Conservation (phyloP, 1,284 basidiomycete genomes). For the Ganoderma sp. region DNA sequence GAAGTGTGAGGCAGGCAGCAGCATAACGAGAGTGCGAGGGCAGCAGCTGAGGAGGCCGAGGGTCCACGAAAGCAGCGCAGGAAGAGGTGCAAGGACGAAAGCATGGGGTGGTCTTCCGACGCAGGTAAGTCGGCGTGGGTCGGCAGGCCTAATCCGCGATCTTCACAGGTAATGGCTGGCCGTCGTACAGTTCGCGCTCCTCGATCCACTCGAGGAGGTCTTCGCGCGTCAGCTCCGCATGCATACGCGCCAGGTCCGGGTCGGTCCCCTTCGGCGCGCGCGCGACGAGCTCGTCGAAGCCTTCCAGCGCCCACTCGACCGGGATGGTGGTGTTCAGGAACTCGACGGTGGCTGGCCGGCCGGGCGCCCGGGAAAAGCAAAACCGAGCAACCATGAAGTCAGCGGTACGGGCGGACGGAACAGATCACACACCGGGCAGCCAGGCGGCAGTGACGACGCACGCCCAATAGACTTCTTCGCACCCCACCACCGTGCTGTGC, state of each 20-base stretch:
- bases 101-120: not conserved
- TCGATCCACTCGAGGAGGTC: slow-evolving; percentile 26
- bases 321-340: slow-evolving; percentile 18
- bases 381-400: slow-evolving; percentile 15
- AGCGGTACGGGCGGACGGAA: not conserved
- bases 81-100: not conserved
- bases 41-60: slow-evolving; percentile 3
- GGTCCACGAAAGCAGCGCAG: not conserved
- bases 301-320: slow-evolving; percentile 19
- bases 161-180: slow-evolving; percentile 20
- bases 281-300: slow-evolving; percentile 16
- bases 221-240: slow-evolving; percentile 22
- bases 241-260: slow-evolving; percentile 22
- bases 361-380: slow-evolving; percentile 3
- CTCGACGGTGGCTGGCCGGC: slow-evolving; percentile 20
- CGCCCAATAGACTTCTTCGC: slow-evolving; percentile 23
- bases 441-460: slow-evolving; percentile 20
- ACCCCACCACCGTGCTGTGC: slow-evolving; percentile 14
- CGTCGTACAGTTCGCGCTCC: slow-evolving; percentile 26
- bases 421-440: slow-evolving; percentile 23
- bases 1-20: not conserved
- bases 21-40: not conserved
- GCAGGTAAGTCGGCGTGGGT: not conserved
- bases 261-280: slow-evolving; percentile 22
- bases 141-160: slow-evolving; percentile 10